phyloP scores from a whole-genome alignment of 352 stramenopile genomes.

The Pythium monospermum region DNA sequence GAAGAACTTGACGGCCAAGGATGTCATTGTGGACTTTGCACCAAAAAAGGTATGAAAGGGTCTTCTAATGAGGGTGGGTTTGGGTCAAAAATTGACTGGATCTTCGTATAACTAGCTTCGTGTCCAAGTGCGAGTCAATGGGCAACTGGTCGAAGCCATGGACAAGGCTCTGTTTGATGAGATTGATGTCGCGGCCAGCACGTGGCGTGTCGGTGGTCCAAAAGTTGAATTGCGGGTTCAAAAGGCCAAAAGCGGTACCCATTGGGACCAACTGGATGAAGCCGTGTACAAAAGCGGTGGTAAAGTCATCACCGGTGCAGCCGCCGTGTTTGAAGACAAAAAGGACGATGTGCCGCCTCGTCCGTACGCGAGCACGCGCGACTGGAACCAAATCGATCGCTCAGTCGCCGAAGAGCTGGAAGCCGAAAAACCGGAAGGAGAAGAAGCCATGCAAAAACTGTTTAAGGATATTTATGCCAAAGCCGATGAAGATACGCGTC shows the following conservation, averaged over 20 bases:
- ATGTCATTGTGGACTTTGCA: constrained; percentile 56
- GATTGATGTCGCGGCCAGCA: constrained; percentile 47
- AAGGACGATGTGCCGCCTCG: constrained; percentile 42
- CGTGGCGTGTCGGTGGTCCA: constrained; percentile 49
- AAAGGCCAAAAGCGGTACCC: constrained; percentile 48
- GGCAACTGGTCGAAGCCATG: constrained; percentile 50
- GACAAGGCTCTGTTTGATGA: constrained; percentile 70
- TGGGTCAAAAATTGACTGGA: no score
- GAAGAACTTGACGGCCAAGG: constrained; percentile 66
- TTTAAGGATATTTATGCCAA: constrained; percentile 92
- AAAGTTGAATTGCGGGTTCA: constrained; percentile 85
- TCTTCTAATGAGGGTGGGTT: no score
- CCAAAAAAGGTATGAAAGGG: constrained; percentile 37
- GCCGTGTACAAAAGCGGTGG: constrained; percentile 34
- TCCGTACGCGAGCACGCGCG: constrained; percentile 75
- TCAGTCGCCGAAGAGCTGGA: constrained; percentile 76
- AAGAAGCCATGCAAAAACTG: constrained; percentile 89
- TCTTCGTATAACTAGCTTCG: constrained; percentile 33
- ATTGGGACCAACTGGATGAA: constrained; percentile 78
- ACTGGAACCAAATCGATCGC: constrained; percentile 89
- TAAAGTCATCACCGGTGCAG: constrained; percentile 45
- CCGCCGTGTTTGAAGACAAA: constrained; percentile 59
- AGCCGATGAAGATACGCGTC: constrained; percentile 85
- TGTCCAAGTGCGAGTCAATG: constrained; percentile 47
- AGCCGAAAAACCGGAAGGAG: constrained; percentile 86